Base-by-base conservation (phyloP, 306 rosid genomes). In the barrel medic (Medicago truncatula) region DNA sequence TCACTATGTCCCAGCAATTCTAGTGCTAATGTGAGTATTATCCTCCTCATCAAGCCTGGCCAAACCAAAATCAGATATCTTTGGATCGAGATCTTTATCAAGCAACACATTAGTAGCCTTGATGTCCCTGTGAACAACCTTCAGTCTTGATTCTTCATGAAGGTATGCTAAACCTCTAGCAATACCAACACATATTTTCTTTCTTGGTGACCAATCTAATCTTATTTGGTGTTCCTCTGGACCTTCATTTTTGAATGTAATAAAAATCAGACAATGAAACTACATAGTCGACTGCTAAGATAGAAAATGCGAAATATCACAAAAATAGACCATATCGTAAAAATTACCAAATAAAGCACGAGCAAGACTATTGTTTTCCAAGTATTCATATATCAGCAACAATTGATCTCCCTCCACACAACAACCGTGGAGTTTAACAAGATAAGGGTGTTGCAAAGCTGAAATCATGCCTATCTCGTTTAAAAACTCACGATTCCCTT, bases 401-500 rank as follows among this genome's bases (percentile, higher is more conserved):
- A 85, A 59, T 1, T 87, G 85, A 69, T 83, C 60, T 72, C 83
- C 83, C 53, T 87, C 91, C 31, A 78, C 71, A 52, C 88, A 78
- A 28, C 67, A 78, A 5, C 77, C 82, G 25, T 70, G 53, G 15
- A 78, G 82, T 52, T 71, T 78, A 83, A 39, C 91, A 20, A 85
- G 84, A 85, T 75, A 17, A 44, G 88, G 90, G 49, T 87, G 88
- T 4, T 47, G 79, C 39, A 80, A 58, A 34, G 89, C 91, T 10
- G 93, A 92, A 65, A 89, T 92, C 88, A 92, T 71, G 75, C 92
- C 93, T 57, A 88, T 89, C 84, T 89, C 96, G 3, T 71, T 88
- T 36, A 92, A 28, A 36, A 89, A 91, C 71, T 91, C 97, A 4
- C 87, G 92, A 44, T 88, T 91, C 59, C 91, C 93, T 82, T 91